Evolutionary conservation across 768 basidiomycete species (phyloP).

Genomic region (Dendrothele bispora): DNA sequence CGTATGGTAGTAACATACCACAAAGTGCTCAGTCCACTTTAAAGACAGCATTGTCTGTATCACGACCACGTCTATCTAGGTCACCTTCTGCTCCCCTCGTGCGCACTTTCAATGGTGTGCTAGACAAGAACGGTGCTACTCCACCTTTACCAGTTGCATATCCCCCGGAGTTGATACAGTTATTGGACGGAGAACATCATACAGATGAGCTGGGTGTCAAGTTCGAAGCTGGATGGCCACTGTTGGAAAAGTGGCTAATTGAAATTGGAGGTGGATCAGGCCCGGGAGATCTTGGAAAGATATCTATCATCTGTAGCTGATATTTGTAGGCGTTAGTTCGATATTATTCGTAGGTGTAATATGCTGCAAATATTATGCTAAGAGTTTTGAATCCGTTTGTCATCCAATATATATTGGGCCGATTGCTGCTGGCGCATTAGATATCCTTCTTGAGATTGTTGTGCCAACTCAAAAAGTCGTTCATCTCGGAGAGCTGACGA

Average conservation of each 20-base stretch:
- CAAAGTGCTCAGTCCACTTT: slow-evolving; percentile 24
- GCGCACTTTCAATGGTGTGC: slow-evolving; percentile 21
- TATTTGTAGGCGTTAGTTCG: neutral
- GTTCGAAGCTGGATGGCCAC: slow-evolving; percentile 84
- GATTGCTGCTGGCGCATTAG: no score
- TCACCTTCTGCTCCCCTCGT: slow-evolving; percentile 57
- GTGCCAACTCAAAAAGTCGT: no score
- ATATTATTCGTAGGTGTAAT: no score
- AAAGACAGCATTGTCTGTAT: slow-evolving; percentile 26
- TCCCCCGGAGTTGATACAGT: slow-evolving; percentile 54
- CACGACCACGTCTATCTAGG: slow-evolving; percentile 51
- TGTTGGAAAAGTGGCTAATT: slow-evolving; percentile 72
- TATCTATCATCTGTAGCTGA: slow-evolving; percentile 79
- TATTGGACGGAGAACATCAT: slow-evolving; percentile 89
- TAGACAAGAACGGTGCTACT: slow-evolving; percentile 7
- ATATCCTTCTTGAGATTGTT: no score
- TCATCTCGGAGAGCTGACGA: no score
- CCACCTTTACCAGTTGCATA: slow-evolving; percentile 32
- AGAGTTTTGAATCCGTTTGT: no score
- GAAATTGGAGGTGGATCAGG: slow-evolving; percentile 60
- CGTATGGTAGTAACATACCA: slow-evolving; percentile 23
- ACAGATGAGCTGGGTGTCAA: slow-evolving; percentile 85
- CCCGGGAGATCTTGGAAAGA: slow-evolving; percentile 68
- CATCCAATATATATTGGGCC: no score
- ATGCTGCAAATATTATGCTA: no score